Base-by-base conservation (phyloP, 495 filamentous ascomycete species). In the Tuber brumale region DNA sequence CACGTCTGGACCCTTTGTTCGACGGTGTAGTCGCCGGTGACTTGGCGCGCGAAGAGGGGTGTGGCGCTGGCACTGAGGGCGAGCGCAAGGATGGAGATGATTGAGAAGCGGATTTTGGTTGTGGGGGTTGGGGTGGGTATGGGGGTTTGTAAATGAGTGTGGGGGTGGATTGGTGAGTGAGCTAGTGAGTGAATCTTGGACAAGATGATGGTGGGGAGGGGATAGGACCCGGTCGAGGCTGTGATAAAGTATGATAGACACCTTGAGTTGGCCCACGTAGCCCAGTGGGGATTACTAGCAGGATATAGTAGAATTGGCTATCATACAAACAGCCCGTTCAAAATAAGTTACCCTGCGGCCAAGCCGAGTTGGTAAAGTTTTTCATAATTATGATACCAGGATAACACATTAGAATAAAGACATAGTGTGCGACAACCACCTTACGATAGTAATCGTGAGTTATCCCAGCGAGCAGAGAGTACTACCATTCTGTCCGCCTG, bases 1-100 rank as follows among this genome's bases (percentile, higher is more conserved):
- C 76, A 78, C 16, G 76, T 77, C 31, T 51, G 39, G 0, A 44
- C 69, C 5, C 46, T 70, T 7, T 78, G 76, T 19, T 78, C 27
- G 19, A 78, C 76, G 2, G 76, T 78, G 70, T 74, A 78, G 41
- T 78, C 76, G 12, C 76, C 76, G 5, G 76, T 31, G 27, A 51
- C 79, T 9, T 75, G 70, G n/a, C 76, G 57, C 27, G 76, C 21
- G 19, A 41, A 18, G 7, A 80, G 77, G 19, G 78, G 77, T 7
- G 77, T 75, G 0, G 77, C 76, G 35, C 69, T 57, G 44, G 61
- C 51, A 19, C 57, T 61, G 41, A 79, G 72, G 39, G 77, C 69
- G 41, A 79, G 76, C 42, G 77, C 46, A 8, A 79, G 14, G 70
- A 74, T 70, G 66, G 72, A 51, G 27, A 77, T 27, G 51, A 79